Evolutionary conservation across 768 basidiomycete species (phyloP), one percentile per base, ranked within the genome.

Genomic region (Calocybe cyanea): DNA sequence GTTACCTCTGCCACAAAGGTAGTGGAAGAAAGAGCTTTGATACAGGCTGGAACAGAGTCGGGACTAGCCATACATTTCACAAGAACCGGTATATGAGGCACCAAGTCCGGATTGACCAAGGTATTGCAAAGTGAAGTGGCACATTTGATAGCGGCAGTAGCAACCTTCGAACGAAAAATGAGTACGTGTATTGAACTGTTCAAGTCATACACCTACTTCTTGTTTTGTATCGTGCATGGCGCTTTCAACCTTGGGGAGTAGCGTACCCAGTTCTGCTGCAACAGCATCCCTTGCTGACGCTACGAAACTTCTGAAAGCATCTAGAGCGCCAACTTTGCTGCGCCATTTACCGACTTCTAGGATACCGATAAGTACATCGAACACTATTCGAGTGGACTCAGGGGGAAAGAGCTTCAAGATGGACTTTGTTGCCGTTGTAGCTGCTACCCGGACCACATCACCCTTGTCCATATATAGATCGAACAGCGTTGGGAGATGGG

Each of bases 1-100:
- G 87, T 96, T 55, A 98, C 92, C 69, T 98, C 95, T 42, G 94
- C 89, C 48, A 98, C 95, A 54, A 97, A 98, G 13, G 95, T 97
- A 14, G 92, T 92, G 51, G 83, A 90, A 3, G 94, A 95, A 9
- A 98, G 76, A 15, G 91, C 81, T 71, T 98, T 98, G 77, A 97
- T 92, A 57, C 92, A 95, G 23, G 83, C 82, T 4, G 93, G 81
- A 13, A 96, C 93, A 21, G 88, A 76, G 49, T 85, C 81, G 2
- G 95, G 90, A 58, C 91, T 81, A 38, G 86, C 79, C 94, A 98
- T 98, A 67, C 91, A 92, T 65, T 91, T 88, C 46, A 97, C 92
- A 51, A 98, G 82, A 28, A 79, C 76, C 39, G 87, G 82, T 43
- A 93, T 87, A 69, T 96, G 95, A 21, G 90, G 87, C 43, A 78